Conservation (phyloP, 371 early-diverging fungal genomes). For the Apophysomyces ossiformis region DNA sequence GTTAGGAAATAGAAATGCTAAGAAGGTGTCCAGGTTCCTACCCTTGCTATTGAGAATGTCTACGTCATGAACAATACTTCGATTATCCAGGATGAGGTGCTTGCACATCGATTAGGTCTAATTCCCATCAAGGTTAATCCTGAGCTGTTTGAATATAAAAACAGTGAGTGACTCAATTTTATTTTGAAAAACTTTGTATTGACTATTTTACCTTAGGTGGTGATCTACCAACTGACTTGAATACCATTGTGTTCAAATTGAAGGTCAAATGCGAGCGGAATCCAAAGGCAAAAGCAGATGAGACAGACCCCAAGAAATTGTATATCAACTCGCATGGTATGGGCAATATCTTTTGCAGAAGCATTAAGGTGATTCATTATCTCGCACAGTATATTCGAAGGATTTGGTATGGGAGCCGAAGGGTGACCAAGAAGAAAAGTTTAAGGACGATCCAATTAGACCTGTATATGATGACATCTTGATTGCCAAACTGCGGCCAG, state of each 20-base stretch:
- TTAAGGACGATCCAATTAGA: slow-evolving; percentile 68
- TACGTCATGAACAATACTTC: slow-evolving; percentile 95
- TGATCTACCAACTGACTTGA: slow-evolving; percentile 85
- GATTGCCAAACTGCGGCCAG: slow-evolving; percentile 95
- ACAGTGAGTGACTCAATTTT: slow-evolving; percentile 36
- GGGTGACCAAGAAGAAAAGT: slow-evolving; percentile 83
- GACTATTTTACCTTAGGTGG: slow-evolving; percentile 33
- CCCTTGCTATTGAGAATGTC: slow-evolving; percentile 98
- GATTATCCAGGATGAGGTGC: slow-evolving; percentile 96
- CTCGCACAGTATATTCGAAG: slow-evolving; percentile 72
- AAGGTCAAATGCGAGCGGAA: slow-evolving; percentile 75
- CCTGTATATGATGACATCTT: slow-evolving; percentile 91
- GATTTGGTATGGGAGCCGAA: slow-evolving; percentile 89
- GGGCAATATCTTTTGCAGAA: background rate
- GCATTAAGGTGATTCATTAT: background rate
- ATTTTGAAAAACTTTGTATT: background rate
- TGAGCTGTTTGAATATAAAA: slow-evolving; percentile 73
- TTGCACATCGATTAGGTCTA: slow-evolving; percentile 98
- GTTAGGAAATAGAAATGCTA: background rate
- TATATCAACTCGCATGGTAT: slow-evolving; percentile 70
- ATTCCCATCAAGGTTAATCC: slow-evolving; percentile 95
- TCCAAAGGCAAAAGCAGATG: slow-evolving; percentile 62
- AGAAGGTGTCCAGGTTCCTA: slow-evolving; percentile 72
- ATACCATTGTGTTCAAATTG: slow-evolving; percentile 94
- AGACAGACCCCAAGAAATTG: slow-evolving; percentile 73